These are phyloP conservation scores for Suillus luteus DNA, from an alignment of 768 basidiomycete species.

Conservation along the genomic window DNA sequence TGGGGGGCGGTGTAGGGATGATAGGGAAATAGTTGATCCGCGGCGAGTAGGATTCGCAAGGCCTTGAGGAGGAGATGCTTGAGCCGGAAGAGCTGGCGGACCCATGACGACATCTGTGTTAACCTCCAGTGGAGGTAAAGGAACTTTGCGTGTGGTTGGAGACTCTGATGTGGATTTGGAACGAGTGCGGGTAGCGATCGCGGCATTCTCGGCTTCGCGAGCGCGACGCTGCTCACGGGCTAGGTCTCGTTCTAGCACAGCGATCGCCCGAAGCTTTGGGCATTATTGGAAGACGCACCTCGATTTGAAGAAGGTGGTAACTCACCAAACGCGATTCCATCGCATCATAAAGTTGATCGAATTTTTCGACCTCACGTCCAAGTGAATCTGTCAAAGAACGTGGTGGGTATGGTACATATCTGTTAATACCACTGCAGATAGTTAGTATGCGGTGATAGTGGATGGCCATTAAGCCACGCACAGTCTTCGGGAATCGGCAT, in stretches of 20 bases:
- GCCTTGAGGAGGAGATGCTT: conserved; percentile 38
- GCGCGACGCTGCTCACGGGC: conserved; percentile 59
- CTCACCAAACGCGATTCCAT: conserved; percentile 73
- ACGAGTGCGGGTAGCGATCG: conserved; percentile 37
- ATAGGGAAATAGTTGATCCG: conserved; percentile 77
- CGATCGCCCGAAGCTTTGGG: conserved; percentile 65
- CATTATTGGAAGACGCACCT: conserved; percentile 5
- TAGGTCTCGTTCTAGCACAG: conserved; percentile 71
- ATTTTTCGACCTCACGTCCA: conserved; percentile 75
- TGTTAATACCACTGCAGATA: conserved; percentile 52
- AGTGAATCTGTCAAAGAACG: conserved; percentile 63
- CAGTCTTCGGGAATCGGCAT: conserved; percentile 66
- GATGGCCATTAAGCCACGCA: conserved; percentile 26
- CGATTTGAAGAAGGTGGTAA: conserved; percentile 12
- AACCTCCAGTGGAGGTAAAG: conserved; percentile 25
- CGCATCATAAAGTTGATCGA: conserved; percentile 77
- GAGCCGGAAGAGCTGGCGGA: conserved; percentile 34
- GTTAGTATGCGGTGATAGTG: conserved; percentile 2
- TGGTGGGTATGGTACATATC: conserved; percentile 62
- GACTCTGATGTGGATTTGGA: conserved; percentile 25
- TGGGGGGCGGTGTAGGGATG: conserved; percentile 71
- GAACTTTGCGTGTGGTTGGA: conserved; percentile 26
- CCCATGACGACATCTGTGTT: conserved; percentile 20
- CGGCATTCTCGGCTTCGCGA: conserved; percentile 44
- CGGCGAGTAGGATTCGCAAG: conserved; percentile 48